Percentiles rank a stretch among this genome's conserved stretches.
phyloP scores from a whole-genome alignment of 352 stramenopile species.

The Globisporangium heterothallicum region DNA sequence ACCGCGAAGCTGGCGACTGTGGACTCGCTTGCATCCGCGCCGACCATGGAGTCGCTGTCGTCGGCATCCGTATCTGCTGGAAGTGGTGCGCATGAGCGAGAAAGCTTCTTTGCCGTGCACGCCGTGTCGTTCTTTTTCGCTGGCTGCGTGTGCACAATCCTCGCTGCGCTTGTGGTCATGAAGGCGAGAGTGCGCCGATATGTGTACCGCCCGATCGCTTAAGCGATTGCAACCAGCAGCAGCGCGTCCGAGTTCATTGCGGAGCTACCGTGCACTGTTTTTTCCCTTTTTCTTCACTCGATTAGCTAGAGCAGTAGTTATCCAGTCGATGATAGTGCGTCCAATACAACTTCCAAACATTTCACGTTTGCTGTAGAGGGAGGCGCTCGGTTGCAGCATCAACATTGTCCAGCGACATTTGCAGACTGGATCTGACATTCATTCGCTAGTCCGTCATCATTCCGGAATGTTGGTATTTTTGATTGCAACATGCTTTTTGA shows the following conservation, averaged over 20 bases:
- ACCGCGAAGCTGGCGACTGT: constrained; percentile 9
- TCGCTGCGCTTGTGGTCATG: constrained; percentile 34
- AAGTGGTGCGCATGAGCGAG: too few relatives aligned
- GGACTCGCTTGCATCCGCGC: too few relatives aligned
- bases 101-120: constrained; percentile 22
- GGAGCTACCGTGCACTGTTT: too few relatives aligned
- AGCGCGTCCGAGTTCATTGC: too few relatives aligned
- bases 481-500: too few relatives aligned
- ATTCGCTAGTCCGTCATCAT: background rate
- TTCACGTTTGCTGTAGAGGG: too few relatives aligned
- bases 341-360: too few relatives aligned
- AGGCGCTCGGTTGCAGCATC: too few relatives aligned
- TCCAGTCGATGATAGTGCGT: too few relatives aligned
- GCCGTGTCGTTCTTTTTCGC: constrained; percentile 54
- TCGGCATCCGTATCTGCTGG: too few relatives aligned
- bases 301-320: too few relatives aligned
- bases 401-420: background rate
- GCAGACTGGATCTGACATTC: background rate
- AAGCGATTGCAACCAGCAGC: background rate
- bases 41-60: constrained; percentile 6
- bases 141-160: constrained; percentile 47
- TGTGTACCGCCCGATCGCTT: constrained; percentile 58
- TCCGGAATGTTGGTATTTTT: background rate
- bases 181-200: constrained; percentile 41
- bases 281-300: too few relatives aligned